A percentile compares a stretch with the other conserved stretches of the same genome.
phyloP scores from a whole-genome alignment of 352 stramenopile species.

The Phytophthora pseudosyringae region DNA sequence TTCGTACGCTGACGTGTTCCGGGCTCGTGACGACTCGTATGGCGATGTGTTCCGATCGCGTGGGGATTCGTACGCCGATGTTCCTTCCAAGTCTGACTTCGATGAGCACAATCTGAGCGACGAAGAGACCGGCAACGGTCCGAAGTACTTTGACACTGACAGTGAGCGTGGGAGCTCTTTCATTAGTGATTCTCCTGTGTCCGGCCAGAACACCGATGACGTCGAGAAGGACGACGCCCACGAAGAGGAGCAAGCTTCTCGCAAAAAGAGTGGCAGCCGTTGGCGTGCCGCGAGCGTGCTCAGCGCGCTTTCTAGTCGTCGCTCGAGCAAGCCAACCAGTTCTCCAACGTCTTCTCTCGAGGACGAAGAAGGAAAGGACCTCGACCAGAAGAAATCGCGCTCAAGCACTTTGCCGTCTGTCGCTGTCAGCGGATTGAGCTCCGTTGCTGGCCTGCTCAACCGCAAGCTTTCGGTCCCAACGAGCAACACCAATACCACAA shows the following conservation, averaged over 20 bases:
- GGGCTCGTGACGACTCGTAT: conserved; percentile 33
- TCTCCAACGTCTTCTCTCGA: conserved; percentile 37
- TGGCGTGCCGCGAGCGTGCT: conserved; percentile 56
- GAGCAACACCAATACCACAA: conserved; percentile 32
- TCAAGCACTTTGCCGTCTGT: conserved; percentile 31
- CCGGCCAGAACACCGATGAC: conserved; percentile 22
- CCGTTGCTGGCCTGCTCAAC: conserved; percentile 39
- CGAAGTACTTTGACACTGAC: conserved; percentile 58
- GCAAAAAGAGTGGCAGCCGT: conserved; percentile 36
- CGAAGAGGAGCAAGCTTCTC: conserved; percentile 18
- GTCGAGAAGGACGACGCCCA: conserved; percentile 21
- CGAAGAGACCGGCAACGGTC: conserved; percentile 30
- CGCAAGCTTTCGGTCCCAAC: conserved; percentile 35
- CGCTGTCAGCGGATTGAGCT: conserved; percentile 28
- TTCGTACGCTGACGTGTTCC: conserved; percentile 35
- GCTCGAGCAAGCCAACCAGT: conserved; percentile 43
- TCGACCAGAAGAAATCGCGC: conserved; percentile 35
- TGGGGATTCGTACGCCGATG: conserved; percentile 38
- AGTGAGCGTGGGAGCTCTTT: conserved; percentile 55
- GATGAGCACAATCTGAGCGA: conserved; percentile 39
- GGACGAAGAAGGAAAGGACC: conserved; percentile 31
- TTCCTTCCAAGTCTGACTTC: conserved; percentile 35
- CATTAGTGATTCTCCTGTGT: conserved; percentile 35
- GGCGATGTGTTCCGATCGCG: conserved; percentile 32
- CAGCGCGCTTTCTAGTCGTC: conserved; percentile 48